Evolutionary conservation across 2,329 filamentous ascomycete species (phyloP).

Genomic region (Stagonosporopsis chrysanthemi): DNA sequence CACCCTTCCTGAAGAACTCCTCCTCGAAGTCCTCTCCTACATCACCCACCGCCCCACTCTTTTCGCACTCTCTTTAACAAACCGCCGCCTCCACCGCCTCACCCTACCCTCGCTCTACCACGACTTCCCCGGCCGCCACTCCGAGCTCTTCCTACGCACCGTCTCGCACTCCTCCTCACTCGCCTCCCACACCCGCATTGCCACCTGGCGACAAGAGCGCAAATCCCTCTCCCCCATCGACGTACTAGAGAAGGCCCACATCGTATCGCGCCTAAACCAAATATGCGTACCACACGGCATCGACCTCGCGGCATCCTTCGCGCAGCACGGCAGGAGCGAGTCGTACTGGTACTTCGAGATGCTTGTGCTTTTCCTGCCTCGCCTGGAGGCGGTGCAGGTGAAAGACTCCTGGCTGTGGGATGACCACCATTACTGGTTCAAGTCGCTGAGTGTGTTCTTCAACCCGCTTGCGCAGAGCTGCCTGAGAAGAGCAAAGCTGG

Average conservation of each 20-base stretch:
- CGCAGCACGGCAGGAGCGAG: slow-evolving; percentile 1
- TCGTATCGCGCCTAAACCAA: slow-evolving; percentile 1
- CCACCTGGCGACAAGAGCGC: slow-evolving; percentile 9
- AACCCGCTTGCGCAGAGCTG: background rate
- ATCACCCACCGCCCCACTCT: background rate
- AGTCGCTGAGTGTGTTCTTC: slow-evolving; percentile 3
- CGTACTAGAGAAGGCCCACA: slow-evolving; percentile 4
- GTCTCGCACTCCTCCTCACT: slow-evolving; percentile 2
- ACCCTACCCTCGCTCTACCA: slow-evolving; percentile 5
- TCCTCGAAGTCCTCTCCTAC: slow-evolving; percentile 4
- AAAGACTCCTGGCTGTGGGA: slow-evolving; percentile 11
- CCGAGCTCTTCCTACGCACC: slow-evolving; percentile 13
- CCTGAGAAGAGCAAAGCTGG: background rate
- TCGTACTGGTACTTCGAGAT: slow-evolving; percentile 17
- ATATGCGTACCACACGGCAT: slow-evolving; percentile 9
- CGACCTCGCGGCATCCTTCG: slow-evolving; percentile 4
- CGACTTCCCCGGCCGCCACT: slow-evolving; percentile 7
- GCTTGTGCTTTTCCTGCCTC: slow-evolving; percentile 7
- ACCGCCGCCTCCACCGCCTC: slow-evolving; percentile 11
- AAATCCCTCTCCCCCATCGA: background rate
- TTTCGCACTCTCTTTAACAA: background rate
- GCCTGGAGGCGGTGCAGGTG: background rate
- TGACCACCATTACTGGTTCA: slow-evolving; percentile 21
- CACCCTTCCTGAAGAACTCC: slow-evolving; percentile 11
- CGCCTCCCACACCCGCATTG: background rate